Conservation (phyloP, 805 yeast species). For the Pichia insulana region DNA sequence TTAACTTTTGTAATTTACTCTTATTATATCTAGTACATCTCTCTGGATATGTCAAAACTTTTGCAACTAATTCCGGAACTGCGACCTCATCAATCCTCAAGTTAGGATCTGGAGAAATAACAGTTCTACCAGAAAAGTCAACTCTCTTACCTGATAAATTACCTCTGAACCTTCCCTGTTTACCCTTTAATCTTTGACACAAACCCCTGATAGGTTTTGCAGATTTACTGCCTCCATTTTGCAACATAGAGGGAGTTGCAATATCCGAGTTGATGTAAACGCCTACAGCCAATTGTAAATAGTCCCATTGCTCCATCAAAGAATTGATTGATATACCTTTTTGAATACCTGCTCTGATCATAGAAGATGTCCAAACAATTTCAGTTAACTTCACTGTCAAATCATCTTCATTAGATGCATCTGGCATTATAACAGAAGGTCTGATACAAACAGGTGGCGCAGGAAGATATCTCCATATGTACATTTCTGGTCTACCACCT, state of each 20-base stretch:
- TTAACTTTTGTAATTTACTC: conserved; percentile 62
- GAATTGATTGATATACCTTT: conserved; percentile 90
- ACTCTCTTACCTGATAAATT: conserved; percentile 97
- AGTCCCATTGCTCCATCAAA: conserved; percentile 99
- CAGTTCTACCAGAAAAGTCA: conserved; percentile 96
- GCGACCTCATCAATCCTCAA: conserved; percentile 94
- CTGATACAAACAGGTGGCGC: conserved; percentile 99
- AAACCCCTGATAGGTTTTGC: conserved; percentile 86
- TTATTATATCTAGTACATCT: conserved; percentile 82
- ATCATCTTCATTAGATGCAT: conserved; percentile 91
- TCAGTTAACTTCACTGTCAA: conserved; percentile 92
- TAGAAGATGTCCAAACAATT: conserved; percentile 92
- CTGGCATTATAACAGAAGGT: conserved; percentile 93
- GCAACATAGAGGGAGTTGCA: conserved; percentile 69
- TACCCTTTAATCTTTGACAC: conserved; percentile 95
- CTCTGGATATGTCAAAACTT: conserved; percentile 93
- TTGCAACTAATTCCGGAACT: conserved; percentile 95
- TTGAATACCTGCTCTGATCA: conserved; percentile 89
- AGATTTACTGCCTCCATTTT: conserved; percentile 46
- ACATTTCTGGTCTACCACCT: conserved; percentile 93
- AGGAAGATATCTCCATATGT: conserved; percentile 93
- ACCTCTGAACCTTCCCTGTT: conserved; percentile 98
- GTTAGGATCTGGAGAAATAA: conserved; percentile 97
- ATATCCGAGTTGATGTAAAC: conserved; percentile 96
- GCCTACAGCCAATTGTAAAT: conserved; percentile 88